These are phyloP conservation scores for Cercospora sesami DNA, from an alignment of 2,329 filamentous ascomycete species.

Conservation along the genomic window DNA sequence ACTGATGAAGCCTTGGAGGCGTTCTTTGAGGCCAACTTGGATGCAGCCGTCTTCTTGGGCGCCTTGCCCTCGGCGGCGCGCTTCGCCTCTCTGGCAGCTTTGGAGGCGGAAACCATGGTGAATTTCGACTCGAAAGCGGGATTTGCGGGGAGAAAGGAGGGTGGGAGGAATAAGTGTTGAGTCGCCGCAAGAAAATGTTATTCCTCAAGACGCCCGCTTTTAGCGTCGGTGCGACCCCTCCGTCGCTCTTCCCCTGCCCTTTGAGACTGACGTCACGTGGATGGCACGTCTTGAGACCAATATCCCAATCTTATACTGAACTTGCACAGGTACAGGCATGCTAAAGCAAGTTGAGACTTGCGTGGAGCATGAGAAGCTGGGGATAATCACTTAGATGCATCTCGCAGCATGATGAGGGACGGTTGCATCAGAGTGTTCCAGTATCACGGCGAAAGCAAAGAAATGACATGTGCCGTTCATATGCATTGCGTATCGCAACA, in stretches of 20 bases:
- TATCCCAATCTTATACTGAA: neutral
- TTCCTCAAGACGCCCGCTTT: conserved; percentile 5
- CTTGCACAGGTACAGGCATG: neutral
- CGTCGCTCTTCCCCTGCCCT: neutral
- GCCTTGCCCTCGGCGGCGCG: conserved; percentile 67
- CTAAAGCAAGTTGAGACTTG: neutral
- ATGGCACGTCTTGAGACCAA: neutral
- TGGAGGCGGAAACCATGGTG: conserved; percentile 67
- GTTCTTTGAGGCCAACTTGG: conserved; percentile 67
- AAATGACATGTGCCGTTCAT: neutral
- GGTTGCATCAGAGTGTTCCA: neutral
- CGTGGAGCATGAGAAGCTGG: neutral
- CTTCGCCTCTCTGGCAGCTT: conserved; percentile 68
- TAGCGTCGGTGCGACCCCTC: conserved; percentile 4
- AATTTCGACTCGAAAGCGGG: conserved; percentile 11
- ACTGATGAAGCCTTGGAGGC: conserved; percentile 65
- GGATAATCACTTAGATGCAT: neutral
- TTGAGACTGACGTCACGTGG: neutral
- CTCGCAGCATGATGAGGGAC: neutral
- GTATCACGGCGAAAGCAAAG: neutral
- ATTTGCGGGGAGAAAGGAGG: conserved; percentile 1
- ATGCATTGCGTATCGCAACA: neutral
- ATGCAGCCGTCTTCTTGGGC: conserved; percentile 73
- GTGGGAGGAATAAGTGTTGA: neutral
- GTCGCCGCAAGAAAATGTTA: conserved; percentile 11